Percentiles rank a stretch among this genome's conserved stretches.
These are phyloP conservation scores for Trypanosoma congolense DNA, from an alignment of 208 protist genomes.

Conservation along the genomic window DNA sequence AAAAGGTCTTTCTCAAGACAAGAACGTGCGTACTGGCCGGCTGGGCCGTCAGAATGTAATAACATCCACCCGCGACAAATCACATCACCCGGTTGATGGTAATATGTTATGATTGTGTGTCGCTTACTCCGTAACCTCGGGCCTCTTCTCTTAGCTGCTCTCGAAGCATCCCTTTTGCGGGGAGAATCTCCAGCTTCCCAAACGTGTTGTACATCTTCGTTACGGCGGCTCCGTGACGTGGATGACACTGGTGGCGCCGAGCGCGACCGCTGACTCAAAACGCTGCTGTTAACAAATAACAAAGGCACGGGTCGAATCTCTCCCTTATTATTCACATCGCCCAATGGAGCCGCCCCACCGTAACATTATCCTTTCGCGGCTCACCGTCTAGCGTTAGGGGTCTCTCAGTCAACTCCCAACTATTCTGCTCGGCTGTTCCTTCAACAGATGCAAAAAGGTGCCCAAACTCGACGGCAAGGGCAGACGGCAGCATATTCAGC, in stretches of 20 bases:
- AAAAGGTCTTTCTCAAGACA: slow-evolving; percentile 40
- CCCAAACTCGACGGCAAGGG: not conserved
- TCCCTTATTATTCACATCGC: too few species aligned
- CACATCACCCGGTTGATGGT: slow-evolving; percentile 57
- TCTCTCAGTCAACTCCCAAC: not conserved
- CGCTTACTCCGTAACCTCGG: not conserved
- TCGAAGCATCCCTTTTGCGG: too few species aligned
- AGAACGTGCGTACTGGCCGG: slow-evolving; percentile 26
- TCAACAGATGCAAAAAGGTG: not conserved
- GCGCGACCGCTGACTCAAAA: too few species aligned
- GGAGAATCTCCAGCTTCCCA: too few species aligned
- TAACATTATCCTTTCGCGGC: not conserved
- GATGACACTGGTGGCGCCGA: too few species aligned
- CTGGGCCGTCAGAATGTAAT: slow-evolving; percentile 15
- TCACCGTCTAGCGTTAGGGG: not conserved
- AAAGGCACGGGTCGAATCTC: too few species aligned
- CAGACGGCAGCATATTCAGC: not conserved
- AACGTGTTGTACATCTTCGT: too few species aligned
- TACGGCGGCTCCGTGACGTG: too few species aligned
- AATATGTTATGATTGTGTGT: slow-evolving; percentile 43
- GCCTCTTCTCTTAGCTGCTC: not conserved
- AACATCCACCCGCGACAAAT: slow-evolving; percentile 52
- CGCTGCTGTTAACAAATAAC: too few species aligned
- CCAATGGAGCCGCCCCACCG: slow-evolving; percentile 5
- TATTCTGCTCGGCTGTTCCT: not conserved